Evolutionary conservation across 2,329 filamentous ascomycete genomes (phyloP).

Genomic region (Furcasterigmium furcatum): DNA sequence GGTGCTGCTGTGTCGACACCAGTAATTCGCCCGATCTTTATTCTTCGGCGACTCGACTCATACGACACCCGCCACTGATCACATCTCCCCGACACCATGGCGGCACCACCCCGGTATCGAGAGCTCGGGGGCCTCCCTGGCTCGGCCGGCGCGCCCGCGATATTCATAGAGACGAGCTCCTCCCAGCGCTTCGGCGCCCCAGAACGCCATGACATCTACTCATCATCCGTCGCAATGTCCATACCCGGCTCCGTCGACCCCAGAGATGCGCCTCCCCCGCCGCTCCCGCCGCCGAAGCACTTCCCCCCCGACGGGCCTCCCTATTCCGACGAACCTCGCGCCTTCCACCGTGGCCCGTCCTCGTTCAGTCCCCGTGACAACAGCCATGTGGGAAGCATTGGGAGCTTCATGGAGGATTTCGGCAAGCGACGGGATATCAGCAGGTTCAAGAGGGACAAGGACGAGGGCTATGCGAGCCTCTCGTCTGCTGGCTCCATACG

Average conservation of each 20-base stretch:
- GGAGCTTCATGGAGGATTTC: constrained; percentile 28
- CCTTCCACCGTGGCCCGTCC: constrained; percentile 19
- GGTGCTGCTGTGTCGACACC: not conserved
- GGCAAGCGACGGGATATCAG: constrained; percentile 26
- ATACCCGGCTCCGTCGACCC: constrained; percentile 34
- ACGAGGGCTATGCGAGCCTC: constrained; percentile 42
- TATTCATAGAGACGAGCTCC: constrained; percentile 28
- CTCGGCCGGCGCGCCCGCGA: constrained; percentile 23
- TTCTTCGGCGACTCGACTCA: too few species aligned
- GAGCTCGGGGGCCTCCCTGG: constrained; percentile 22
- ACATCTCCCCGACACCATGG: constrained; percentile 21
- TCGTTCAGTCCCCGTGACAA: constrained; percentile 13
- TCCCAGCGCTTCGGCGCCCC: constrained; percentile 23
- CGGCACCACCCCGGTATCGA: constrained; percentile 30
- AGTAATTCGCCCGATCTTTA: not conserved
- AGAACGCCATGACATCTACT: constrained; percentile 25
- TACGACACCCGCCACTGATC: not conserved
- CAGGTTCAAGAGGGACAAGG: constrained; percentile 20
- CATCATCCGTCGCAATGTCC: constrained; percentile 28
- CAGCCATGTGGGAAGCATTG: constrained; percentile 34
- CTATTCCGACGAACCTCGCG: constrained; percentile 24
- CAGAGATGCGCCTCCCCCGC: constrained; percentile 35
- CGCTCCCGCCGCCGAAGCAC: constrained; percentile 39
- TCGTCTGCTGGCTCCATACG: constrained; percentile 25
- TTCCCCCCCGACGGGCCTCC: constrained; percentile 29